phyloP scores from a whole-genome alignment of 1,139 yeast species.

The Taphrina flavorubra region DNA sequence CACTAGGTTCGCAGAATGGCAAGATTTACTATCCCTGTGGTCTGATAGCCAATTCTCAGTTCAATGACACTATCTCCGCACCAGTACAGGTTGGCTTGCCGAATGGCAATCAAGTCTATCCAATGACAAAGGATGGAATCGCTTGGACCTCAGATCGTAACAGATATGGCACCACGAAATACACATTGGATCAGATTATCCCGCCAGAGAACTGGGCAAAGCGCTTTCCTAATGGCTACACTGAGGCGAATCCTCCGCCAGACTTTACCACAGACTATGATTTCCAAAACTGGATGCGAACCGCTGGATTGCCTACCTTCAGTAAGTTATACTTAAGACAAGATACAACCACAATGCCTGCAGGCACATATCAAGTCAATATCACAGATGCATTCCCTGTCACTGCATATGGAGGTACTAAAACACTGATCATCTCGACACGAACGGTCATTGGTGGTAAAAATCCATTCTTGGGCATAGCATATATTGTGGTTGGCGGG shows the following conservation, averaged over 20 bases:
- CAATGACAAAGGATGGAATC: constrained; percentile 70
- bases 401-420: constrained; percentile 77
- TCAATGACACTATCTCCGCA: constrained; percentile 77
- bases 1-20: constrained; percentile 64
- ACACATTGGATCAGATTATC: constrained; percentile 71
- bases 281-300: constrained; percentile 97
- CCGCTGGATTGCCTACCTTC: constrained; percentile 87
- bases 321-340: constrained; percentile 82
- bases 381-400: constrained; percentile 72
- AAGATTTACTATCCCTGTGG: constrained; percentile 87
- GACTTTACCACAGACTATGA: constrained; percentile 68
- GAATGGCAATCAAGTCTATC: constrained; percentile 45
- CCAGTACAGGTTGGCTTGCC: constrained; percentile 61
- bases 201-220: constrained; percentile 97
- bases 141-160: constrained; percentile 85
- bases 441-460: constrained; percentile 90
- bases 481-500: constrained; percentile 93
- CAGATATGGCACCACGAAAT: constrained; percentile 79
- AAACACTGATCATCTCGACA: constrained; percentile 78
- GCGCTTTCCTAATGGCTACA: constrained; percentile 86
- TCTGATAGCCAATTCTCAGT: constrained; percentile 86
- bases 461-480: constrained; percentile 81
- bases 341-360: constrained; percentile 63
- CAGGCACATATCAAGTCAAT: constrained; percentile 73
- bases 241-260: constrained; percentile 73